These are phyloP conservation scores for Simplicillium aogashimaense DNA, from an alignment of 2,329 filamentous ascomycete species.

Conservation along the genomic window DNA sequence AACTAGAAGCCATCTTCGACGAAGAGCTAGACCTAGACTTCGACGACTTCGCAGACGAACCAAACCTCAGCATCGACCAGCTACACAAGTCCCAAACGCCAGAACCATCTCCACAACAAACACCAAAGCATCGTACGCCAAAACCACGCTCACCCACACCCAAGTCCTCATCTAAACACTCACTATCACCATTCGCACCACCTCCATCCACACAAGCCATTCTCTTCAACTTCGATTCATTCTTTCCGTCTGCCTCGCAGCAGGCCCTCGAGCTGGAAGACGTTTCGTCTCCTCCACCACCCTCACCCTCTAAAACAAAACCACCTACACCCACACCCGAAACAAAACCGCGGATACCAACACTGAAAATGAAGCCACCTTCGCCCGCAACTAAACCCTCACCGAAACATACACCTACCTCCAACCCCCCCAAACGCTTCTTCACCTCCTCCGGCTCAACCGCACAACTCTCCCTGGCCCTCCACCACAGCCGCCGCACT, in stretches of 20 bases:
- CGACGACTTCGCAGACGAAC: neutral
- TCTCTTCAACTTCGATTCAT: slow-evolving; percentile 40
- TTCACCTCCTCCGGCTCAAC: slow-evolving; percentile 26
- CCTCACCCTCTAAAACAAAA: neutral
- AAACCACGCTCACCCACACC: neutral
- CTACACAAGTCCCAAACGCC: neutral
- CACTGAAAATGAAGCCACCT: neutral
- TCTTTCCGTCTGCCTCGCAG: slow-evolving; percentile 47
- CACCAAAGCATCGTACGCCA: slow-evolving; percentile 1
- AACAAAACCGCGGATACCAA: neutral
- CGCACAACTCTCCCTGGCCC: slow-evolving; percentile 21
- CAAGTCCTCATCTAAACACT: slow-evolving; percentile 5
- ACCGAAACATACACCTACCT: slow-evolving; percentile 4
- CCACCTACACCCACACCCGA: neutral
- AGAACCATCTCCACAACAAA: neutral
- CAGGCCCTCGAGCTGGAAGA: slow-evolving; percentile 42
- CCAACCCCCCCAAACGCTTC: slow-evolving; percentile 15
- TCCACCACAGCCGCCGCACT: slow-evolving; percentile 23
- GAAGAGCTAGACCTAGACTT: slow-evolving; percentile 11
- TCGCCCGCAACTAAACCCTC: slow-evolving; percentile 3
- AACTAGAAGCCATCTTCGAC: neutral
- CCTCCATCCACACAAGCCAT: slow-evolving; percentile 42
- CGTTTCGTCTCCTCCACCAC: slow-evolving; percentile 8
- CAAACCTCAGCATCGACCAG: neutral
- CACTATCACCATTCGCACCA: slow-evolving; percentile 12